Base-by-base conservation (phyloP, 768 basidiomycete species). In the Phallus indusiatus region DNA sequence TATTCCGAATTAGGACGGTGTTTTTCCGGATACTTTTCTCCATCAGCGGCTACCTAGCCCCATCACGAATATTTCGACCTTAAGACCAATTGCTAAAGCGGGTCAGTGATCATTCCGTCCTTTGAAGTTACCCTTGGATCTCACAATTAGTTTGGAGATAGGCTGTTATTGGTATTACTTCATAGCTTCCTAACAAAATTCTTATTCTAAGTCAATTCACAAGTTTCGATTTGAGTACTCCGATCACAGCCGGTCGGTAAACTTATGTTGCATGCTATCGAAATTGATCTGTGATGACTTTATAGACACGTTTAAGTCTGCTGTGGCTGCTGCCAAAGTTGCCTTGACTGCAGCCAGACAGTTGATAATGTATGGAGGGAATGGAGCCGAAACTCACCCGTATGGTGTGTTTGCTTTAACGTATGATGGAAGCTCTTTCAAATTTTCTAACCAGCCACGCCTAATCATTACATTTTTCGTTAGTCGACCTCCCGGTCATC, bases 401-500 rank as follows among this genome's bases (percentile, higher is more conserved):
- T 17, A 35, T 4, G 60, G 62, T 12, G 54, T 65, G 11, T 70
- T 70, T 58, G 68, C 68, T 8, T 48, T 67, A 49, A 61, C 60
- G 69, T 68, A 64, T 53, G 52, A 42, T 17, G 7, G n/a, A 11
- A 20, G 17, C 22, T 28, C 35, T 11, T 47, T n/a, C 21, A 20
- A 14, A 47, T 21, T 2, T 22, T 14, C 24, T 12, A 18, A 46
- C 22, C 42, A 17, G n/a, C n/a, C 5, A 14, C 20, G 37, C 52
- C 18, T 24, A 20, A 10, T 36, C 21, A 52, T 21, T 16, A 34
- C 1, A 42, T 8, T 17, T 7, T 51, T 34, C 18, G 24, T 60
- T 49, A 70, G 64, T 34, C 68, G 71, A 1, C 72, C 72, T 1
- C 72, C 72, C 0, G 72, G 70, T 4, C 72, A 72, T 51, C 72